Percentiles rank a stretch among this genome's conserved stretches.
These are phyloP conservation scores for Wickerhamomyces tratensis DNA, from an alignment of 805 yeast species.

Conservation along the genomic window DNA sequence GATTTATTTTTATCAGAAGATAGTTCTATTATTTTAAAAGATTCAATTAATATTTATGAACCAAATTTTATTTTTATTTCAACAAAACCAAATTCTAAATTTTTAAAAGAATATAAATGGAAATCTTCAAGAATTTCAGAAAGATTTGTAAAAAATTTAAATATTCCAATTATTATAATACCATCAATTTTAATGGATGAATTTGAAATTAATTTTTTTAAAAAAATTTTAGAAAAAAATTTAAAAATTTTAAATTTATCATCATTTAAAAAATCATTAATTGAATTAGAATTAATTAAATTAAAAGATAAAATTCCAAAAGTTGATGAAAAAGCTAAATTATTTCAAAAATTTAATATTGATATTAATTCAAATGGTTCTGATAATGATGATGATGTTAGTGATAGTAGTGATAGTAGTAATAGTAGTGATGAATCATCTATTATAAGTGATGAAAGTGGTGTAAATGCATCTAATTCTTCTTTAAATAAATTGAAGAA, in stretches of 20 bases:
- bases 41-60: conserved; percentile 49
- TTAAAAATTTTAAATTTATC: conserved; percentile 4
- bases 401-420: conserved; percentile 6
- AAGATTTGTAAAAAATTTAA: conserved; percentile 51
- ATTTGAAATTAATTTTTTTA: conserved; percentile 38
- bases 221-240: conserved; percentile 10
- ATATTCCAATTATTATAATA: conserved; percentile 57
- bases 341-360: background rate
- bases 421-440: background rate
- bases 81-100: conserved; percentile 34
- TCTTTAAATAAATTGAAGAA: conserved; percentile 4
- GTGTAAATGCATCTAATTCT: background rate
- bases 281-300: background rate
- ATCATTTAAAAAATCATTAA: conserved; percentile 2
- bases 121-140: conserved; percentile 53
- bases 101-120: conserved; percentile 49
- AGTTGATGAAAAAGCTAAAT: background rate
- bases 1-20: conserved; percentile 48
- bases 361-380: background rate
- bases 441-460: background rate
- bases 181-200: conserved; percentile 48
- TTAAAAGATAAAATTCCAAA: background rate
- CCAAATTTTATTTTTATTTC: conserved; percentile 51
- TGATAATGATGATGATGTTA: conserved; percentile 2
- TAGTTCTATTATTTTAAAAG: conserved; percentile 45